Evolutionary conservation across 2,329 filamentous ascomycete genomes (phyloP), one percentile per base, ranked within the genome.

Genomic region (Sporothrix phasma): DNA sequence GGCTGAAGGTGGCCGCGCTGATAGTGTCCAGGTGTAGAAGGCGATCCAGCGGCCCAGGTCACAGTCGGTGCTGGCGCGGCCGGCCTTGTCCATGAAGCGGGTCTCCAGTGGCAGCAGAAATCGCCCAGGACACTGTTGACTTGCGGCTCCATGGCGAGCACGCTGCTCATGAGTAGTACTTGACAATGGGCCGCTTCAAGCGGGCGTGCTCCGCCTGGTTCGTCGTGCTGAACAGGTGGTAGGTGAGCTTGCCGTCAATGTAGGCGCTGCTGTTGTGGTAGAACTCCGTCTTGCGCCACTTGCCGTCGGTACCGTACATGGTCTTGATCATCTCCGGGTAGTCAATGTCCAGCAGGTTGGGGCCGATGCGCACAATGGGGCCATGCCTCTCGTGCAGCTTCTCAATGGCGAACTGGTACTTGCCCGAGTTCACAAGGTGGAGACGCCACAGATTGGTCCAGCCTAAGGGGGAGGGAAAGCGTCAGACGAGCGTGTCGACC

Each of bases 61-160:
- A 15, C 47, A 53, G 26, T 53, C 47, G 3, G 26, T 10, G 1
- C 13, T 1, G 3, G 47, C 6, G 15, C 6, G 2, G 1, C 47
- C 47, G 6, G 26, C 24, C 26, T 53, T 53, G 26, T 53, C 47
- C 47, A 53, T 53, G 29, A 53, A 53, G 6, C 47, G 47, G 1
- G 26, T 34, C 17, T 53, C 47, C 15, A 53, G 29, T 53, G 47
- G 0, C 3, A 4, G 3, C 43, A 70, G 37, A 79, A 66, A 39
- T 75, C 66, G 5, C 46, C 61, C 3, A 76, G 69, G 3, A 71
- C 69, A n/a, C 61, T 61, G 65, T 76, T 74, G 6, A 81, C 78
- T 61, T 78, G 79, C 0, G 72, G 68, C 68, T 83, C 80, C 62
- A 81, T 81, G 37, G 73, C 71, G 1, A 70, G 53, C 0, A 72